Conservation (phyloP, 805 yeast genomes). For the Yamadazyma philogaea region DNA sequence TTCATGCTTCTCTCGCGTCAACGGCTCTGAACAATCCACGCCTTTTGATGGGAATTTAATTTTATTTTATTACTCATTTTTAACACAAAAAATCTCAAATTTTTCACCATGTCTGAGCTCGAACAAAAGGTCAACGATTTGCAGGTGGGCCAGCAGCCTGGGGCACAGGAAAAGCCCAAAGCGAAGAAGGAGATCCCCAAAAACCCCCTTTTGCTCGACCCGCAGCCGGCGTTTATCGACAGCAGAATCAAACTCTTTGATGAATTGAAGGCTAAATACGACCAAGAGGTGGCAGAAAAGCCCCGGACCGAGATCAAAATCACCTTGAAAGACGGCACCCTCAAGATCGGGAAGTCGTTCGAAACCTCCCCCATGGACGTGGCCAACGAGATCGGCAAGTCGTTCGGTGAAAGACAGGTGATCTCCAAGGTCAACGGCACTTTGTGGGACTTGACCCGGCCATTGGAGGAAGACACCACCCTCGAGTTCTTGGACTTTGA, state of each 20-base stretch:
- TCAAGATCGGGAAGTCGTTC: slow-evolving; percentile 76
- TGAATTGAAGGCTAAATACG: slow-evolving; percentile 71
- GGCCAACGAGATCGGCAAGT: slow-evolving; percentile 79
- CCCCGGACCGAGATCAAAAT: slow-evolving; percentile 61
- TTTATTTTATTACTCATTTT: too few species aligned
- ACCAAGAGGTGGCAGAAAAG: slow-evolving; percentile 64
- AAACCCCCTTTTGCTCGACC: slow-evolving; percentile 51
- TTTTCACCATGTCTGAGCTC: slow-evolving; percentile 20
- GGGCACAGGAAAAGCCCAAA: slow-evolving; percentile 10
- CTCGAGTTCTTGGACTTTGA: slow-evolving; percentile 89
- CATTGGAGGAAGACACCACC: slow-evolving; percentile 67
- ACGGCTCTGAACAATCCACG: not conserved
- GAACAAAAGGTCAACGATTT: slow-evolving; percentile 48
- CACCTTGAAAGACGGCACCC: slow-evolving; percentile 82
- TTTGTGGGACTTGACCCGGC: slow-evolving; percentile 95
- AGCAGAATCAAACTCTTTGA: slow-evolving; percentile 78
- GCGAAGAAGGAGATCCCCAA: slow-evolving; percentile 25
- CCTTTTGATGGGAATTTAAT: not conserved
- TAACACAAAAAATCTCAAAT: not conserved
- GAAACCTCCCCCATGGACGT: slow-evolving; percentile 88
- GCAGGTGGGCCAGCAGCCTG: slow-evolving; percentile 27
- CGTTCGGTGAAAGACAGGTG: slow-evolving; percentile 84
- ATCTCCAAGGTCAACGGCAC: slow-evolving; percentile 87
- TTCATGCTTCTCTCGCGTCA: not conserved
- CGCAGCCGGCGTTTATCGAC: slow-evolving; percentile 81